Base-by-base conservation (phyloP, 805 yeast genomes). In the Scheffersomyces ergatensis region DNA sequence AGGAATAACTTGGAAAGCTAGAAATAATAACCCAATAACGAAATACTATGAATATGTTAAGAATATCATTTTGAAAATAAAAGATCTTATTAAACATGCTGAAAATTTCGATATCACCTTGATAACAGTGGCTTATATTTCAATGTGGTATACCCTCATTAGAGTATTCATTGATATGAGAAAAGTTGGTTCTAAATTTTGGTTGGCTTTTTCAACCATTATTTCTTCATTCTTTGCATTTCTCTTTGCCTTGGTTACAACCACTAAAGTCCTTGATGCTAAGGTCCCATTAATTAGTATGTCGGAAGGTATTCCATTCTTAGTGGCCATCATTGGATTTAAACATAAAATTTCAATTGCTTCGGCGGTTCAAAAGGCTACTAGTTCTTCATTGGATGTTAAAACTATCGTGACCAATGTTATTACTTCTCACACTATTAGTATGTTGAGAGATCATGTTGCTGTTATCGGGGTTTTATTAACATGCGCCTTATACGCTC, bases 311-410 rank as follows among this genome's bases (percentile, higher is more conserved):
- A 66, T 92, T 34, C 99, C 99, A 17, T 92, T 92, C 63, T 76
- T 92, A 55, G 95, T 92, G 17, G 89, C 95, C 16, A 83, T 89
- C 4, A 80, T 92, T 56, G 99, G 98, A 2, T 92, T 92, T 65
- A 89, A 88, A 58, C 85, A 87, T 60, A 89, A 90, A 55, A 77
- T 88, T 15, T 71, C 79, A 11, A 74, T 89, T 47, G 84, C 97
- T 1, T 66, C 76, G 16, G 76, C 78, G 34, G 82, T 83, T 18
- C 55, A 78, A 51, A 61, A 65, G 30, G 67, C 75, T 20, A 58
- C 73, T 13, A 54, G 55, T 47, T 57, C 54, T 51, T 58, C 71
- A 43, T 50, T 57, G 6, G 78, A 77, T 29, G 77, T 67, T 21
- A 65, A 60, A 37, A 63, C 70, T 13, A 63, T 70, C 24, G 73